These are phyloP conservation scores for Ascochyta koolunga DNA, from an alignment of 2,329 filamentous ascomycete genomes.

Conservation along the genomic window DNA sequence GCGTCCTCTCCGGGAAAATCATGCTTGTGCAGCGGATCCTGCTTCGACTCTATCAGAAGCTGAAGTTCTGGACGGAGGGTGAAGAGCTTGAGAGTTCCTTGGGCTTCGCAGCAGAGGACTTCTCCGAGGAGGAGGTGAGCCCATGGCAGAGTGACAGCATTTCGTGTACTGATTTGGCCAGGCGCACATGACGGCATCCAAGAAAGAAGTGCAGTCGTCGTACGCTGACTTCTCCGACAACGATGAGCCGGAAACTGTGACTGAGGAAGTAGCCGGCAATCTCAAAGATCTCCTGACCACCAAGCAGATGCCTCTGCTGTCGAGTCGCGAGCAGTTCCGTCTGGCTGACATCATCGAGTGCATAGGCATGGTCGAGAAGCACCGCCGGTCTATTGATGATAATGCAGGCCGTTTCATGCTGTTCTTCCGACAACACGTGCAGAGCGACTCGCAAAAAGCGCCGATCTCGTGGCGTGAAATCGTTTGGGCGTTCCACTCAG, in stretches of 20 bases:
- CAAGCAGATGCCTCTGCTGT: constrained; percentile 78
- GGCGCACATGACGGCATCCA: constrained; percentile 49
- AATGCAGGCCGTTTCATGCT: constrained; percentile 88
- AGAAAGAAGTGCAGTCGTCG: constrained; percentile 57
- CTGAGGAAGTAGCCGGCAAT: constrained; percentile 70
- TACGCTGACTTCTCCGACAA: constrained; percentile 60
- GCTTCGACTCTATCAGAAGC: constrained; percentile 70
- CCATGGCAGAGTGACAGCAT: fast-evolving
- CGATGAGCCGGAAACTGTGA: constrained; percentile 68
- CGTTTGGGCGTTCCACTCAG: constrained; percentile 83
- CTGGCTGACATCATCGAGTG: constrained; percentile 86
- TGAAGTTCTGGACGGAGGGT: constrained; percentile 84
- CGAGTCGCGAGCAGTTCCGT: constrained; percentile 84
- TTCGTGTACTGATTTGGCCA: constrained; percentile 19
- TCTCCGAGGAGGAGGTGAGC: constrained; percentile 56
- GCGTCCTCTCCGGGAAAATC: constrained; percentile 80
- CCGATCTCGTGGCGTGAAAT: constrained; percentile 76
- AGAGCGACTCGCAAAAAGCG: constrained; percentile 68
- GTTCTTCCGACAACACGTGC: constrained; percentile 81
- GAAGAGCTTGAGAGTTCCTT: constrained; percentile 81
- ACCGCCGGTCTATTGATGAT: constrained; percentile 86
- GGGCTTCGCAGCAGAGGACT: constrained; percentile 59
- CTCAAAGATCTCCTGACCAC: constrained; percentile 80
- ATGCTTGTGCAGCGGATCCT: constrained; percentile 74
- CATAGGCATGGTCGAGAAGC: constrained; percentile 80